Percentiles rank a stretch among this genome's conserved stretches.
phyloP scores from a whole-genome alignment of 352 stramenopile genomes.

The Pythium insidiosum region DNA sequence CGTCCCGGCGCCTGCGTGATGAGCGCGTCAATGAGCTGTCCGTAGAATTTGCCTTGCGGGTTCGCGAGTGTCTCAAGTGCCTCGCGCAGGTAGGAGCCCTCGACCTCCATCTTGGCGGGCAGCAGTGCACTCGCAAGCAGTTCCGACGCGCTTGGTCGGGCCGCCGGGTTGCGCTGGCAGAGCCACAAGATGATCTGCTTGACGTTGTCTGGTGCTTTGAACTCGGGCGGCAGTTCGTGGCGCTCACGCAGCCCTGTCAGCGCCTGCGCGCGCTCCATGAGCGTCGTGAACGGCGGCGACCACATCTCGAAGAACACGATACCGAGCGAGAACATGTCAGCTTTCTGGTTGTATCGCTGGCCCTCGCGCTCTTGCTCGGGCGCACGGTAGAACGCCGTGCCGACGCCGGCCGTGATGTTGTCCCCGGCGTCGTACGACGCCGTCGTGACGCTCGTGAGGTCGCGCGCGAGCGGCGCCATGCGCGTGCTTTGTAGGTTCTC shows the following conservation, averaged over 20 bases:
- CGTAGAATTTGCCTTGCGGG: constrained; percentile 86
- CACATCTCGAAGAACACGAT: constrained; percentile 97
- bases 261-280: constrained; percentile 84
- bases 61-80: constrained; percentile 83
- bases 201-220: constrained; percentile 66
- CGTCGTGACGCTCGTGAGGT: constrained; percentile 44
- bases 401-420: constrained; percentile 91
- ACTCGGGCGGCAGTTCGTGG: constrained; percentile 42
- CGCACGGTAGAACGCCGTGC: constrained; percentile 93
- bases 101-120: constrained; percentile 78
- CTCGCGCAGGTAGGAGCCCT: constrained; percentile 75
- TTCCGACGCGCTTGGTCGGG: constrained; percentile 66
- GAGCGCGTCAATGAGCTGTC: constrained; percentile 74
- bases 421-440: constrained; percentile 41
- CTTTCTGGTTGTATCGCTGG: constrained; percentile 86
- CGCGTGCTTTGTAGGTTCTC: constrained; percentile 64
- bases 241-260: constrained; percentile 71
- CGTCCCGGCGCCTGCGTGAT: constrained; percentile 64
- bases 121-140: constrained; percentile 59
- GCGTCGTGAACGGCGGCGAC: constrained; percentile 85
- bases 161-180: constrained; percentile 64
- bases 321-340: constrained; percentile 94
- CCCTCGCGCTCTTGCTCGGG: constrained; percentile 90
- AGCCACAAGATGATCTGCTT: constrained; percentile 87
- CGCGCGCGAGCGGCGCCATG: constrained; percentile 12